Evolutionary conservation across 2,329 filamentous ascomycete species (phyloP).

Genomic region (Tolypocladium album): DNA sequence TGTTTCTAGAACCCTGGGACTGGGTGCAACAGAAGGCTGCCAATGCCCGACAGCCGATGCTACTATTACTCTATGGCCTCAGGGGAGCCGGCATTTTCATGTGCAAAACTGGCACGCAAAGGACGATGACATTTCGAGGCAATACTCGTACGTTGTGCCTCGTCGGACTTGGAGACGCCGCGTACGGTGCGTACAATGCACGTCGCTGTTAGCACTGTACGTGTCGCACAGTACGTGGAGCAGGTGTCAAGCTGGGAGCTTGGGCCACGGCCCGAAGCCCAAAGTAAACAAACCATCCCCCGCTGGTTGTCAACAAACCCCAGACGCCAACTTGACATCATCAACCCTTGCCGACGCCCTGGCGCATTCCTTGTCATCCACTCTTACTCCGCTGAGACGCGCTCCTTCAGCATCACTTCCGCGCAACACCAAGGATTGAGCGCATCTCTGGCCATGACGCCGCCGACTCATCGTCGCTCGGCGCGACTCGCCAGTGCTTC

Average conservation of each 20-base stretch:
- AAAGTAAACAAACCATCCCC: conserved; percentile 15
- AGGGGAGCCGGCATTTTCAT: not conserved
- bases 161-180: not conserved
- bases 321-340: conserved; percentile 7
- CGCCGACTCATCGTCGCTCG: conserved; percentile 31
- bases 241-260: not conserved
- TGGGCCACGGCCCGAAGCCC: not conserved
- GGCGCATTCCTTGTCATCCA: conserved; percentile 2
- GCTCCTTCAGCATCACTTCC: not conserved
- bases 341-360: conserved; percentile 2
- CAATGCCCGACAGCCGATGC: too few relatives aligned
- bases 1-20: not conserved
- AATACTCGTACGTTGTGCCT: not conserved
- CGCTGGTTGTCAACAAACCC: conserved; percentile 10
- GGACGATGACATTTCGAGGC: not conserved
- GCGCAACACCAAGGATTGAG: not conserved
- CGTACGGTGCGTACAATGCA: not conserved
- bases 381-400: conserved; percentile 9
- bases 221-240: not conserved
- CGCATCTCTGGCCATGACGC: conserved; percentile 10
- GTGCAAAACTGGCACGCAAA: not conserved
- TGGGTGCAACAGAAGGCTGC: not conserved
- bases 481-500: conserved; percentile 28
- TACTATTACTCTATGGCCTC: too few relatives aligned
- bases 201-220: not conserved